These are phyloP conservation scores for Volvox africanus DNA, from an alignment of 139 green algal genomes.

Conservation along the genomic window DNA sequence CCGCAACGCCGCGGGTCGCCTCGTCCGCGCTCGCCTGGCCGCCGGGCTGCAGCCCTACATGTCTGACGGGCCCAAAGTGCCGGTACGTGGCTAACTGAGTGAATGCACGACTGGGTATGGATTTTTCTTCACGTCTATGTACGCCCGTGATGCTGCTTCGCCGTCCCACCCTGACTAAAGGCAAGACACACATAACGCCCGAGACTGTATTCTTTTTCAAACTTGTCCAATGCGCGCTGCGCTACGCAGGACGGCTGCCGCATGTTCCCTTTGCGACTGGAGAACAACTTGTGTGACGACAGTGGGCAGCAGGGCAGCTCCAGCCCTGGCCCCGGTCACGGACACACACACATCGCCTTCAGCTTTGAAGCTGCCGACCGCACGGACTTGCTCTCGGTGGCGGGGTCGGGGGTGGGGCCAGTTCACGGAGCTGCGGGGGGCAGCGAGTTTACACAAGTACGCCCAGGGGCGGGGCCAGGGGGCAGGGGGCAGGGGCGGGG, in stretches of 20 bases:
- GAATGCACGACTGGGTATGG: too few species aligned
- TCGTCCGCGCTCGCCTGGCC: conserved; percentile 38
- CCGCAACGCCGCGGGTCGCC: conserved; percentile 27
- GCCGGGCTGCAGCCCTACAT: conserved; percentile 47
- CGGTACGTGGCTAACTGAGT: conserved; percentile 3
- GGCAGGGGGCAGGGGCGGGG: too few species aligned
- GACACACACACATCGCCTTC: conserved; percentile 58
- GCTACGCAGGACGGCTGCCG: conserved; percentile 31
- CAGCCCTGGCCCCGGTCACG: neutral
- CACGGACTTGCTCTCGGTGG: conserved; percentile 53
- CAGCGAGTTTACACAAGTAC: conserved; percentile 46
- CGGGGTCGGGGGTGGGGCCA: neutral
- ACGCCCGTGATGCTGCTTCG: neutral
- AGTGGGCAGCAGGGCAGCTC: neutral
- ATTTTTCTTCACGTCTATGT: too few species aligned
- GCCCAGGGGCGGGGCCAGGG: too few species aligned
- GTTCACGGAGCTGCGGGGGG: neutral
- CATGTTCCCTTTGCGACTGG: neutral
- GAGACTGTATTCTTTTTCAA: too few species aligned
- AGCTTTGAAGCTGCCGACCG: conserved; percentile 49
- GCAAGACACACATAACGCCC: neutral
- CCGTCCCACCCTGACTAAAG: neutral
- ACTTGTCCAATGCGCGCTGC: too few species aligned
- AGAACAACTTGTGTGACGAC: neutral
- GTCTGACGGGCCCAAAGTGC: conserved; percentile 41